Conservation (phyloP, 441 rosid species). For the Raphanus hybrid region DNA sequence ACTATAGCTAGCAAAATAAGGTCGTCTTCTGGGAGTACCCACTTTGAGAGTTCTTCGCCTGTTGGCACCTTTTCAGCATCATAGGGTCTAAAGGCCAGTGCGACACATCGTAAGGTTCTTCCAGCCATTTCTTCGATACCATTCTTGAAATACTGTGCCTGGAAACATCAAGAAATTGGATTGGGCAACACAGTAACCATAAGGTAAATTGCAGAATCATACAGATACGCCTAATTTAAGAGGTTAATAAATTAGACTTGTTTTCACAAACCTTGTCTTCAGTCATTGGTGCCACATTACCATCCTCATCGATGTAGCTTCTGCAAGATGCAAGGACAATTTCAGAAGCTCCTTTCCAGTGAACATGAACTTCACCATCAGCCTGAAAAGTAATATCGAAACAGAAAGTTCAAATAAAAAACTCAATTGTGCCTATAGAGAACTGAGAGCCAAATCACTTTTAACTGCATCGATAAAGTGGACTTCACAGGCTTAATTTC, state of each 20-base stretch:
- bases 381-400: conserved; percentile 47
- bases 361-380: conserved; percentile 9
- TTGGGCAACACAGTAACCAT: neutral
- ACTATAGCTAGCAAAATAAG: conserved; percentile 87
- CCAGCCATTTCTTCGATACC: conserved; percentile 92
- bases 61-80: conserved; percentile 71
- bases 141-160: conserved; percentile 43
- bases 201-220: neutral
- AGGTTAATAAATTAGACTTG: neutral
- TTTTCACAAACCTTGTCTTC: conserved; percentile 66
- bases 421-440: conserved; percentile 53
- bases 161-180: conserved; percentile 37
- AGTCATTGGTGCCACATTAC: conserved; percentile 55
- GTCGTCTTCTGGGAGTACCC: conserved; percentile 87
- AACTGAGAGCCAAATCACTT: neutral
- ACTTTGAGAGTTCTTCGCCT: conserved; percentile 63
- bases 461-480: neutral
- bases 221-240: neutral
- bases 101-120: conserved; percentile 88
- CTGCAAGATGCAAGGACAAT: conserved; percentile 78
- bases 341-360: conserved; percentile 62
- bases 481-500: neutral
- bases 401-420: neutral
- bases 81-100: conserved; percentile 80
- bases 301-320: conserved; percentile 60